Evolutionary conservation across 257 asterid species (phyloP), one percentile per base, ranked within the genome.

Genomic region (Solanum corneliomulleri): DNA sequence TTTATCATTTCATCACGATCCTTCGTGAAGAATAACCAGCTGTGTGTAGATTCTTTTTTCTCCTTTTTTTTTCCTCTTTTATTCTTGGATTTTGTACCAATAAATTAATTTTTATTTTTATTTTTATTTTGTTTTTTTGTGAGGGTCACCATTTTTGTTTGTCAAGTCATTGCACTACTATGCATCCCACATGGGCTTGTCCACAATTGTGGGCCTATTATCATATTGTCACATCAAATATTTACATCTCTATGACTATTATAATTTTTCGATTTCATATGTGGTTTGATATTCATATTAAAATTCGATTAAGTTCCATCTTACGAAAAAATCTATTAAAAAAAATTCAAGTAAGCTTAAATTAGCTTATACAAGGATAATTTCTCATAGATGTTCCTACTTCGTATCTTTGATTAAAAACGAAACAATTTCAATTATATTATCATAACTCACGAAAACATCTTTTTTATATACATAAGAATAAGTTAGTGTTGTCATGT

Each of bases 181-280:
- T 4, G 25, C 42, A 85, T 18, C 47, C 49, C 82, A 68, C 87
- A 68, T 85, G 82, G 82, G 33, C 81, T 41, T 85, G 87, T 44
- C 44, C 35, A 47, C 13, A 41, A 68, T 56, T 42, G 76, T 16
- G 87, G 82, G 29, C 81, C 78, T 29, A 27, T 25, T 25, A 25
- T 49, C 68, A 44, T 16, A 44, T 31, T 39, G 60, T 68, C 47
- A 27, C n/a, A 58, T 85, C 87, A 44, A 25, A 31, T 60, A 64
- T 58, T 62, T 62, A n/a, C 31, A 62, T 60, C 27, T 8, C 4
- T 21, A 56, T 49, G 18, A 14, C 7, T 15, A 47, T 47, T 44
- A 44, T 15, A 37, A 7, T 7, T 20, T 56, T 56, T 52, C 1
- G 3, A 3, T 14, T 49, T 8, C 11, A 3, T 18, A 3, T 1